Evolutionary conservation across 441 rosid species (phyloP), one percentile per base, ranked within the genome.

Genomic region (Adansonia rubrostipa): DNA sequence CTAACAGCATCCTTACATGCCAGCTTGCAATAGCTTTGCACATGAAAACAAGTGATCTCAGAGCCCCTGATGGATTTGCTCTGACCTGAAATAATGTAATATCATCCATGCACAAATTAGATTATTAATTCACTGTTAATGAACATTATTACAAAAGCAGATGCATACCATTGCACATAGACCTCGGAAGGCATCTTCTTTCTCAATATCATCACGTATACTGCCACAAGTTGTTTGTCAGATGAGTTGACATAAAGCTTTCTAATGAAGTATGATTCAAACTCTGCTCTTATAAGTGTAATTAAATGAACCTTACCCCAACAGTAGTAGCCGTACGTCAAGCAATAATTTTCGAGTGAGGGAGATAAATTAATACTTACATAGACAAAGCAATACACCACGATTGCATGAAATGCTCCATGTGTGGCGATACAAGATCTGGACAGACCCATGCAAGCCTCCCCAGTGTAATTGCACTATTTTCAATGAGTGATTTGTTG

Each of bases 381-480:
- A 61, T 86, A 68, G 86, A 84, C 82, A 92, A 83, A 67, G 93
- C 90, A 79, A 82, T 83, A 81, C 94, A 92, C 97, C 97, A 92
- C 10, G 93, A 76, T 86, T 90, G 87, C 93, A 90, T 91, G 83
- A 90, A 92, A 89, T 91, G 97, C 84, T 92, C 93, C 94, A 91
- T 86, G 73, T 88, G 94, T 0, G 93, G 94, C 5, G 93, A 80
- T 60, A 92, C 95, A 20, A 97, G 83, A 81, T 97, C 99, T 61
- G 99, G 98, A 81, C 97, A 95, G 81, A 93, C 93, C 99, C 99
- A 97, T 47, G 99, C 95, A 82, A 97, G 89, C 87, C 99, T 92
- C 67, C 99, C 99, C 36, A 97, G 91, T 44, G 99, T 95, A 78
- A 97, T 97, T 75, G 99, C 97, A 85, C 97, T 92, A 88, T 93